These are phyloP conservation scores for Grosmannia penicillata DNA, from an alignment of 2,329 filamentous ascomycete species.

Conservation along the genomic window DNA sequence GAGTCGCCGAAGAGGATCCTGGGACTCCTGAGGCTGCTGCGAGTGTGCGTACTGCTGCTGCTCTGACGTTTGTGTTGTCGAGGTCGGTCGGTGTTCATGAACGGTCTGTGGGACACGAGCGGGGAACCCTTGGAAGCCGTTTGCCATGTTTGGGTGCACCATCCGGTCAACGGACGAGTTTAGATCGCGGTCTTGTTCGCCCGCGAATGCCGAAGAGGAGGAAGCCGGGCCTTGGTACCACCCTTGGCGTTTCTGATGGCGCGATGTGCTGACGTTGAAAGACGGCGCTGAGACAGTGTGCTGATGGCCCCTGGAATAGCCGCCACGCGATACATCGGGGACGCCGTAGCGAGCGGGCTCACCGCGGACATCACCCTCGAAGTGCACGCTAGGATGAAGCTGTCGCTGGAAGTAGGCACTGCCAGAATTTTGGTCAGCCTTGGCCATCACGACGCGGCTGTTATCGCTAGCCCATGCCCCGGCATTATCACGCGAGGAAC, in stretches of 20 bases:
- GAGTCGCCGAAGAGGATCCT: slow-evolving; percentile 6
- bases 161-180: slow-evolving; percentile 36
- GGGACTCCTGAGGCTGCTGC: neutral
- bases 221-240: slow-evolving; percentile 50
- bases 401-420: slow-evolving; percentile 12
- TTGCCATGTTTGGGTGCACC: slow-evolving; percentile 35
- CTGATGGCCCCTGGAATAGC: slow-evolving; percentile 26
- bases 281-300: slow-evolving; percentile 46
- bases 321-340: slow-evolving; percentile 10
- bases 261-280: slow-evolving; percentile 30
- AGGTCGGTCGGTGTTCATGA: slow-evolving; percentile 3
- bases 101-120: slow-evolving; percentile 9
- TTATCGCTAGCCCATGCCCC: slow-evolving; percentile 42
- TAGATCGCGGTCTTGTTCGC: slow-evolving; percentile 10
- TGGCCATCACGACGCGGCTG: slow-evolving; percentile 38
- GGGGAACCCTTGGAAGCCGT: slow-evolving; percentile 11
- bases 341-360: slow-evolving; percentile 1
- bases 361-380: slow-evolving; percentile 31
- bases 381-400: slow-evolving; percentile 29
- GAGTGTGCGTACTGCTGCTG: slow-evolving; percentile 1
- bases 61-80: neutral
- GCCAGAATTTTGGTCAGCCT: slow-evolving; percentile 33
- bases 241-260: slow-evolving; percentile 50
- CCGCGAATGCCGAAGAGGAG: slow-evolving; percentile 4
- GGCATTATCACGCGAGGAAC: slow-evolving; percentile 35